phyloP scores from a whole-genome alignment of 2,329 filamentous ascomycete species.

The Alternaria ventricosa region DNA sequence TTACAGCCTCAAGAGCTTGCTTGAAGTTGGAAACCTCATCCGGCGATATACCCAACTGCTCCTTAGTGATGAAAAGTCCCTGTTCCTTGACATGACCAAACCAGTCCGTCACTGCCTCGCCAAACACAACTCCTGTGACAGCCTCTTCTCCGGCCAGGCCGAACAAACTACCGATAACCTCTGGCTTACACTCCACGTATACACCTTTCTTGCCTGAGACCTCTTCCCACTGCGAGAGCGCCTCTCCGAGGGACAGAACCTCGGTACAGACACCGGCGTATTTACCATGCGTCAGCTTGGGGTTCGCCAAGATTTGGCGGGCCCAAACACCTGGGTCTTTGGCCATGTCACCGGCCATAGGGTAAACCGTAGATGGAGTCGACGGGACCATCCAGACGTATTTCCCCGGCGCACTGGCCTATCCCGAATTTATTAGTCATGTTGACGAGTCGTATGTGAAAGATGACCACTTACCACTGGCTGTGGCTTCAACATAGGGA shows the following conservation, averaged over 20 bases:
- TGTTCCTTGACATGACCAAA: not conserved
- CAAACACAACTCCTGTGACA: slow-evolving; percentile 6
- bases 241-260: not conserved
- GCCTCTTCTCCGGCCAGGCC: slow-evolving; percentile 3
- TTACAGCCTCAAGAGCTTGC: slow-evolving; percentile 1
- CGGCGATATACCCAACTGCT: slow-evolving; percentile 1
- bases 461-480: not conserved
- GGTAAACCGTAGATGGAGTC: not conserved
- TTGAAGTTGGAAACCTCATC: slow-evolving; percentile 5
- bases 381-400: slow-evolving; percentile 7
- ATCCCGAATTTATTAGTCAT: not conserved
- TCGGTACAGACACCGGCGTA: slow-evolving; percentile 4
- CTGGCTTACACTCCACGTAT: slow-evolving; percentile 2
- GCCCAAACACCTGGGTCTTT: slow-evolving; percentile 8
- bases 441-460: not conserved
- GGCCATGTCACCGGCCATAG: slow-evolving; percentile 6
- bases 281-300: slow-evolving; percentile 3
- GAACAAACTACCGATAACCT: not conserved
- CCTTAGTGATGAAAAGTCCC: slow-evolving; percentile 3
- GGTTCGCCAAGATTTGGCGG: slow-evolving; percentile 6
- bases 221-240: not conserved
- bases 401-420: not conserved
- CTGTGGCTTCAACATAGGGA: slow-evolving; percentile 16
- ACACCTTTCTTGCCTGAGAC: slow-evolving; percentile 5
- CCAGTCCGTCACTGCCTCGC: slow-evolving; percentile 1